Base-by-base conservation (phyloP, 805 yeast genomes). In the Metschnikowia drakensbergensis region DNA sequence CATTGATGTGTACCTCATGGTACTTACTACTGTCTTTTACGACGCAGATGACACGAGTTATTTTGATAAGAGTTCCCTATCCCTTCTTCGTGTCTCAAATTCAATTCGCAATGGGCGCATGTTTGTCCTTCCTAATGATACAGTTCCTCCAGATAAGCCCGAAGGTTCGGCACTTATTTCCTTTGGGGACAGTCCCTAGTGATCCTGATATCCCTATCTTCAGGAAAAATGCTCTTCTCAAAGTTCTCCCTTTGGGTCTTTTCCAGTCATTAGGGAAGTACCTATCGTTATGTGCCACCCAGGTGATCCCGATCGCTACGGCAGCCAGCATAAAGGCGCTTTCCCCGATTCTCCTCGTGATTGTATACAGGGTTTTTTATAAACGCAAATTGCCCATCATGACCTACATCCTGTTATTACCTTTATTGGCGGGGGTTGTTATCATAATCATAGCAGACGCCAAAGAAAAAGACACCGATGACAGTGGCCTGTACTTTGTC, bases 321-420 rank as follows among this genome's bases (percentile, higher is more conserved):
- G 86, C 83, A 1, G 82, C 88, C 1, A 82, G 86, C 49, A 74
- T 84, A n/a, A 78, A 84, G 64, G 83, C 88, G 0, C 63, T 84
- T 25, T 78, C 86, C 3, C 90, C 90, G 0, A 63, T 84, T 38
- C 65, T 84, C 23, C 77, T 84, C 30, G 82, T 84, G 1, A 38
- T 72, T 0, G 77, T 84, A 3, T 85, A 84, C 59, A 69, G 83
- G 50, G 7, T 76, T 25, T 61, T 72, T 9, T 81, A 81, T 56
- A 65, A 67, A n/a, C 81, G 81, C 10, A 61, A 56, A 22, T 78
- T 81, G 50, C 81, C 84, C 1, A 5, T 63, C 1, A 59, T 71
- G 29, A 81, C 85, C 0, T 81, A 80, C 51, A 46, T 80, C 3
- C 78, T 84, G 23, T 60, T 81, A 37, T 50, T 71, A 4, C 85